A percentile compares a stretch with the other conserved stretches of the same genome.
Evolutionary conservation across 179 eudicot genomes (phyloP).

Genomic region (Carnegiea gigantea): DNA sequence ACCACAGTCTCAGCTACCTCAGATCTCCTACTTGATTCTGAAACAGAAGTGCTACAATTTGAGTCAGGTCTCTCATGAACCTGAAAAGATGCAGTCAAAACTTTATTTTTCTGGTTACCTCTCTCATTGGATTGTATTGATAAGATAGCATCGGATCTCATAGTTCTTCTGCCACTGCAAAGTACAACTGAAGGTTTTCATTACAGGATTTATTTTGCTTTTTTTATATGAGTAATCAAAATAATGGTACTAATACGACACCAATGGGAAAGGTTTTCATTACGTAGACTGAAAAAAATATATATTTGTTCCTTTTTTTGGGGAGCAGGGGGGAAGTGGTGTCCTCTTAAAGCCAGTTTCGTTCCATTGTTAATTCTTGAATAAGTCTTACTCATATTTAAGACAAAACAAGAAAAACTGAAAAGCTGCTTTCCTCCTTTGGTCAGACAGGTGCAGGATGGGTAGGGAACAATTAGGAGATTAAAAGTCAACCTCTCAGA

Average conservation of each 20-base stretch:
- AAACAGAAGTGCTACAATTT: not conserved
- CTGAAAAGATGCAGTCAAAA: constrained; percentile 28
- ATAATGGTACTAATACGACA: too few species aligned
- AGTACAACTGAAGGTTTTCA: not conserved
- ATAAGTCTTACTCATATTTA: not conserved
- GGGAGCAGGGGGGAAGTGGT: not conserved
- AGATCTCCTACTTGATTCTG: constrained; percentile 14
- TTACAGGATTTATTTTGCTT: not conserved
- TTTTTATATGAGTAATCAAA: too few species aligned
- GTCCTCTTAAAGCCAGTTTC: not conserved
- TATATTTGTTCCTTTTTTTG: not conserved
- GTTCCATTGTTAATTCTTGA: not conserved
- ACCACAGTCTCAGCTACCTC: constrained; percentile 16
- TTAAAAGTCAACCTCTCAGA: constrained; percentile 21
- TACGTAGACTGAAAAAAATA: not conserved
- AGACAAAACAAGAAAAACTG: not conserved
- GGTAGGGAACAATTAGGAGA: constrained; percentile 8
- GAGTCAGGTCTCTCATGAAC: constrained; percentile 22
- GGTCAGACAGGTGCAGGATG: not conserved
- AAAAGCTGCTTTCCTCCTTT: too few species aligned
- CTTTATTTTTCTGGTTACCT: constrained; percentile 25
- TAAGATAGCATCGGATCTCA: constrained; percentile 10
- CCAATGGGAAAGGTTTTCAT: not conserved
- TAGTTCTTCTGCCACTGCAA: constrained; percentile 21
- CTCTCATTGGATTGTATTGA: constrained; percentile 17